Base-by-base conservation (phyloP, 768 basidiomycete species). In the Pisolithus sp. region DNA sequence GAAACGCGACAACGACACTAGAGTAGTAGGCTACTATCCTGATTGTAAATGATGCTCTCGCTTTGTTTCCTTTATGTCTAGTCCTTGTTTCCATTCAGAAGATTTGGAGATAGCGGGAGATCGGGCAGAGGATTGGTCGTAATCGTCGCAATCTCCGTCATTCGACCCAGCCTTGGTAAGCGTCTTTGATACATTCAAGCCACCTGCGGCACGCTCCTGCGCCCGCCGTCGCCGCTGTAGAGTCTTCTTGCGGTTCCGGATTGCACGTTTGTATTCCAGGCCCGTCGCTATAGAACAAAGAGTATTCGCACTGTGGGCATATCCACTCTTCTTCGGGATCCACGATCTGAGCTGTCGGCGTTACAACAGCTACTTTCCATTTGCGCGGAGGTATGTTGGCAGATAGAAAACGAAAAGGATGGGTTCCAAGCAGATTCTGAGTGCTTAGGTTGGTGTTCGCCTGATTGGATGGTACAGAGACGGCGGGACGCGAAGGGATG, bases 281-380 rank as follows among this genome's bases (percentile, higher is more conserved):
- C 38, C 87, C 87, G 47, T 86, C 85, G n/a, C 92, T 91, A 65
- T 87, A 98, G 67, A 95, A 94, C 51, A 98, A 63, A 52, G 83
- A 76, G 66, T 93, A 94, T 71, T 98, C 95, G 73, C 95, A 98
- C 61, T 87, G 89, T 55, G 87, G 80, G 65, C 95, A 98, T 53
- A 97, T 85, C 86, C 90, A 96, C 66, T 97, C 95, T 21, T 96
- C 92, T 31, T 70, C 76, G 7, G 83, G 81, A 53, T 81, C 76
- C 21, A 75, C 76, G 49, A 83, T 67, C 53, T 68, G 66, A 24
- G 69, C 20, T 21, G 60, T 59, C 23, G 68, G 51, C 31, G 67
- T 54, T 58, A 66, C 56, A 7, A 54, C 48, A 51, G 59, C 58
- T 57, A 62, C 59, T 46, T 65, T 62, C 42, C 66, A 61, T 51